Conservation (phyloP, 768 basidiomycete genomes). For the Pleurotus ostreatus region DNA sequence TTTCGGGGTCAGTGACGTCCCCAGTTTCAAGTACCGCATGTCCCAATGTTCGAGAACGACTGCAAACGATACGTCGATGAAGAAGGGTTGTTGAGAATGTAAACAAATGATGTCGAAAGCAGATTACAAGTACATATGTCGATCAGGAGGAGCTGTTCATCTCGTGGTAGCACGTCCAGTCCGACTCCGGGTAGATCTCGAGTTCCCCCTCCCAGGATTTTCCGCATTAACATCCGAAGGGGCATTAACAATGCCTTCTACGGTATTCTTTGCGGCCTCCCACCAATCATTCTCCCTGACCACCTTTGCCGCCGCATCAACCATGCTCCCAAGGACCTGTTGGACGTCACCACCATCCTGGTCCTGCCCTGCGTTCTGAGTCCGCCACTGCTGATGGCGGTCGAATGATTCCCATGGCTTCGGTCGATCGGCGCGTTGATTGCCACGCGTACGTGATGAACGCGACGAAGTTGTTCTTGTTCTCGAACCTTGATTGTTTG, state of each 20-base stretch:
- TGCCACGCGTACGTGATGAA: constrained; percentile 13
- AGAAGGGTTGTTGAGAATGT: no score
- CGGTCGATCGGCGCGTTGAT: constrained; percentile 24
- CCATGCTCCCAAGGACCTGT: constrained; percentile 42
- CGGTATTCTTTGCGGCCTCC: constrained; percentile 21
- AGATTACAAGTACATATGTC: not conserved
- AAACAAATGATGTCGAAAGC: no score
- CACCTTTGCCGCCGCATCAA: constrained; percentile 21
- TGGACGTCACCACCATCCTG: constrained; percentile 31
- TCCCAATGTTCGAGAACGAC: no score
- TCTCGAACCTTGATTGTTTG: constrained; percentile 20
- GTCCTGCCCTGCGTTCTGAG: constrained; percentile 22
- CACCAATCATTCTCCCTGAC: constrained; percentile 28
- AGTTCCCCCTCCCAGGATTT: not conserved
- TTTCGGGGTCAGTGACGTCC: no score
- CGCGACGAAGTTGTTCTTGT: constrained; percentile 9
- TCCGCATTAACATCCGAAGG: not conserved
- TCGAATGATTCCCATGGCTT: constrained; percentile 69
- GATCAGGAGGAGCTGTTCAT: not conserved
- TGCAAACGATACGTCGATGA: no score
- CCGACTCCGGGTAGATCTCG: not conserved
- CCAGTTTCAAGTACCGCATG: no score
- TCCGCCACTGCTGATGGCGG: constrained; percentile 57
- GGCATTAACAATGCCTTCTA: constrained; percentile 8
- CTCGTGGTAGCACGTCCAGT: not conserved